A percentile compares a stretch with the other conserved stretches of the same genome.
Evolutionary conservation across 768 basidiomycete species (phyloP).

Genomic region (Leucogyrophana mollusca): DNA sequence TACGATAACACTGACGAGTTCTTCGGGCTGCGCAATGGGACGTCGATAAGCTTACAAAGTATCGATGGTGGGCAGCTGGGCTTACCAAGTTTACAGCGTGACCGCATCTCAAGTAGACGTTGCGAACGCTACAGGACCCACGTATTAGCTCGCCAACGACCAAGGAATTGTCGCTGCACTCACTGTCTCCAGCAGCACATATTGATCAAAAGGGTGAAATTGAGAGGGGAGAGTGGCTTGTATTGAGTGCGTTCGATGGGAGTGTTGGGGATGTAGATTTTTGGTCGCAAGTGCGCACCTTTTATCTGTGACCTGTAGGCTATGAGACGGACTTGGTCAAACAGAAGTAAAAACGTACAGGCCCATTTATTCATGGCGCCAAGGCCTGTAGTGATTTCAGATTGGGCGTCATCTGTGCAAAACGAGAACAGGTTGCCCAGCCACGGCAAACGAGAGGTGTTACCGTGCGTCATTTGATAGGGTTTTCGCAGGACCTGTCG

Average conservation of each 20-base stretch:
- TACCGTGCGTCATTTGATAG: slow-evolving; percentile 36
- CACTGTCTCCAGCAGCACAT: slow-evolving; percentile 62
- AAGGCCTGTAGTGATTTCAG: slow-evolving; percentile 18
- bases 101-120: slow-evolving; percentile 46
- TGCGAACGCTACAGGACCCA: slow-evolving; percentile 37
- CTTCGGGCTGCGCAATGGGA: slow-evolving; percentile 33
- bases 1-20: slow-evolving; percentile 27
- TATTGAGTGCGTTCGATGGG: slow-evolving; percentile 6
- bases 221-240: slow-evolving; percentile 9
- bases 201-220: slow-evolving; percentile 7
- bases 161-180: slow-evolving; percentile 18
- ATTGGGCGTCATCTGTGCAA: slow-evolving; percentile 23
- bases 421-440: slow-evolving; percentile 27
- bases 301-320: slow-evolving; percentile 21
- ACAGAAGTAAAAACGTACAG: slow-evolving; percentile 11
- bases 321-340: slow-evolving; percentile 25
- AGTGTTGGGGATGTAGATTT: slow-evolving; percentile 9
- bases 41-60: slow-evolving; percentile 7
- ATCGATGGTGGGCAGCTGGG: neutral
- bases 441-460: slow-evolving; percentile 22
- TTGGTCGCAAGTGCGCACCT: slow-evolving; percentile 14
- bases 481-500: slow-evolving; percentile 31
- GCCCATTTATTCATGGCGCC: slow-evolving; percentile 10
- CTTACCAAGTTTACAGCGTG: slow-evolving; percentile 46
- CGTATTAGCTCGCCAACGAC: neutral